phyloP scores from a whole-genome alignment of 257 asterid species.

The Nicotiana paniculata region DNA sequence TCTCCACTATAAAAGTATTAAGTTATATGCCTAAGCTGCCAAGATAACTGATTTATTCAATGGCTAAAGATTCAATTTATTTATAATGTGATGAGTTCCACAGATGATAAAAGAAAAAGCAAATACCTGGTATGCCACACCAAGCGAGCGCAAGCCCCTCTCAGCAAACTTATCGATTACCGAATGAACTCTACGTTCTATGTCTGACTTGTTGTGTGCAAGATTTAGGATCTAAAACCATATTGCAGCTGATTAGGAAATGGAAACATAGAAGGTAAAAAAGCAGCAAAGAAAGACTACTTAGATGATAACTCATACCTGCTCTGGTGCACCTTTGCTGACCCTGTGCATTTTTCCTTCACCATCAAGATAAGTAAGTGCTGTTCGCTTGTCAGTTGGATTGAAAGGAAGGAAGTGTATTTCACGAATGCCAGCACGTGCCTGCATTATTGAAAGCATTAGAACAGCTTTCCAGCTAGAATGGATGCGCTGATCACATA shows the following conservation, averaged over 20 bases:
- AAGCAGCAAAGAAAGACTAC: background rate
- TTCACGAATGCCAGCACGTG: constrained; percentile 93
- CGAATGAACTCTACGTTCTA: constrained; percentile 43
- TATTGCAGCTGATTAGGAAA: constrained; percentile 7
- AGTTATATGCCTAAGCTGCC: background rate
- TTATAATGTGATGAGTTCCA: background rate
- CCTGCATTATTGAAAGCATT: constrained; percentile 31
- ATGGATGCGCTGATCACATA: background rate
- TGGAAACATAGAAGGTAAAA: background rate
- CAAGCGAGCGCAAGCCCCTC: constrained; percentile 47
- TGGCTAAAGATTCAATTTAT: background rate
- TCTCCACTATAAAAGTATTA: background rate
- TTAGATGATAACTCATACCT: constrained; percentile 34
- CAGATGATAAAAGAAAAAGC: background rate
- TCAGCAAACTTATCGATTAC: constrained; percentile 53
- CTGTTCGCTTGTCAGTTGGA: constrained; percentile 94
- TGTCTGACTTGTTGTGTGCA: constrained; percentile 38
- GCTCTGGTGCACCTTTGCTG: constrained; percentile 99
- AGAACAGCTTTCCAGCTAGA: background rate
- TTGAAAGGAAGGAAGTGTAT: constrained; percentile 93
- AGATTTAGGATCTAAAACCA: constrained; percentile 36
- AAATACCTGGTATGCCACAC: constrained; percentile 47
- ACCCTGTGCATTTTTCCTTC: constrained; percentile 94
- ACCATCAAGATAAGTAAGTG: constrained; percentile 77
- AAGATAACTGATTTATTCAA: background rate